Evolutionary conservation across 2,329 filamentous ascomycete genomes (phyloP).

Genomic region (Exophiala sp.): DNA sequence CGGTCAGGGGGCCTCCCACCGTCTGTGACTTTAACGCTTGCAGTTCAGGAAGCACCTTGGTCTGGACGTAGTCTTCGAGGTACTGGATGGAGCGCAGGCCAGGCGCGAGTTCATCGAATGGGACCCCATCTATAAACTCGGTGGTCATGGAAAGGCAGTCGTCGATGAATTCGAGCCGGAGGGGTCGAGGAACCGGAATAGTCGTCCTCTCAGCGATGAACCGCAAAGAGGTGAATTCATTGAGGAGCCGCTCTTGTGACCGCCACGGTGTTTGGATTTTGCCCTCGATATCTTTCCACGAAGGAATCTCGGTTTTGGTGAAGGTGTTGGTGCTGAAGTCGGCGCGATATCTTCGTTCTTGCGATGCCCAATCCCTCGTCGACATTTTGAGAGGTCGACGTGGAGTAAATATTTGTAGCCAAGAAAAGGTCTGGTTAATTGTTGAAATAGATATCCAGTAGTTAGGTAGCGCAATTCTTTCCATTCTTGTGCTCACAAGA

Average conservation of each 20-base stretch:
- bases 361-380: too few relatives aligned
- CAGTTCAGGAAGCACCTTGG: conserved; percentile 7
- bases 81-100: conserved; percentile 5
- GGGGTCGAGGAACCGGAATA: conserved; percentile 23
- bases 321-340: conserved; percentile 1
- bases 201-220: conserved; percentile 24
- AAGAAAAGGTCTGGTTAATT: too few relatives aligned
- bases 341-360: conserved; percentile 9
- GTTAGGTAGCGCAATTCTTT: too few relatives aligned
- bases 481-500: too few relatives aligned
- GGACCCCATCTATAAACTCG: conserved; percentile 8
- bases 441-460: too few relatives aligned
- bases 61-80: conserved; percentile 9
- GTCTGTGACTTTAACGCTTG: conserved; percentile 4
- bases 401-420: too few relatives aligned
- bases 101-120: conserved; percentile 6
- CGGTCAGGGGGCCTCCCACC: not conserved
- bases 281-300: conserved; percentile 8
- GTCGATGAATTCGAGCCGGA: conserved; percentile 9
- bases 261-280: conserved; percentile 2
- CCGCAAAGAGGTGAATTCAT: conserved; percentile 9
- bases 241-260: conserved; percentile 7
- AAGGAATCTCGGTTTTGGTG: conserved; percentile 12
- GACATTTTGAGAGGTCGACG: too few relatives aligned
- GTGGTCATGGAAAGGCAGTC: conserved; percentile 8